Conservation (phyloP, 768 basidiomycete species). For the Cyathus striatus region DNA sequence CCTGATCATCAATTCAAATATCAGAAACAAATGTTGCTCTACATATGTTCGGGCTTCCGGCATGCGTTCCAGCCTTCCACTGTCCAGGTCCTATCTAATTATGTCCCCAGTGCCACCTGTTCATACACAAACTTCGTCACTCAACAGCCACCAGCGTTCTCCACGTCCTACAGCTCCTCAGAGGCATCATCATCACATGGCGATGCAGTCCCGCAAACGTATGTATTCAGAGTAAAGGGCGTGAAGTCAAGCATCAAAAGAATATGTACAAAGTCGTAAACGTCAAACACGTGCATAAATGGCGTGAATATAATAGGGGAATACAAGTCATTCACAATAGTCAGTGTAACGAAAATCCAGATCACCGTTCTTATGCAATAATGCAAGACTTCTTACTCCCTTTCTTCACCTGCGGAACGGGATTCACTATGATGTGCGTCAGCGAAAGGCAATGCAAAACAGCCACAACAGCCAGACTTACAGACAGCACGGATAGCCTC, state of each 20-base stretch:
- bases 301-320: slow-evolving; percentile 23
- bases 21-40: no score
- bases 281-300: slow-evolving; percentile 68
- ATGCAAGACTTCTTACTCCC: slow-evolving; percentile 53
- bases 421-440: slow-evolving; percentile 53
- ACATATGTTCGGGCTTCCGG: no score
- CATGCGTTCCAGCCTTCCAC: no score
- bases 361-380: slow-evolving; percentile 51
- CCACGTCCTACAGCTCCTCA: no score
- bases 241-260: slow-evolving; percentile 1
- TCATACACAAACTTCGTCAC: no score
- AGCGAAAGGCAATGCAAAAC: neutral
- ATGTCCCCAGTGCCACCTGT: no score
- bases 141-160: no score
- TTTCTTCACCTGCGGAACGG: slow-evolving; percentile 59
- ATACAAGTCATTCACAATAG: slow-evolving; percentile 12
- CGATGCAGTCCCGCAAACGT: no score
- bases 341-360: slow-evolving; percentile 12
- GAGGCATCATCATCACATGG: no score
- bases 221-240: no score
- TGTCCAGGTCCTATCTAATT: no score
- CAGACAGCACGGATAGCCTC: slow-evolving; percentile 96
- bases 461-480: slow-evolving; percentile 43
- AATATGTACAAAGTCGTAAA: slow-evolving; percentile 56
- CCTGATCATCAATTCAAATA: neutral